A percentile compares a stretch with the other conserved stretches of the same genome.
phyloP scores from a whole-genome alignment of 306 rosid genomes.

The Morella rubra region DNA sequence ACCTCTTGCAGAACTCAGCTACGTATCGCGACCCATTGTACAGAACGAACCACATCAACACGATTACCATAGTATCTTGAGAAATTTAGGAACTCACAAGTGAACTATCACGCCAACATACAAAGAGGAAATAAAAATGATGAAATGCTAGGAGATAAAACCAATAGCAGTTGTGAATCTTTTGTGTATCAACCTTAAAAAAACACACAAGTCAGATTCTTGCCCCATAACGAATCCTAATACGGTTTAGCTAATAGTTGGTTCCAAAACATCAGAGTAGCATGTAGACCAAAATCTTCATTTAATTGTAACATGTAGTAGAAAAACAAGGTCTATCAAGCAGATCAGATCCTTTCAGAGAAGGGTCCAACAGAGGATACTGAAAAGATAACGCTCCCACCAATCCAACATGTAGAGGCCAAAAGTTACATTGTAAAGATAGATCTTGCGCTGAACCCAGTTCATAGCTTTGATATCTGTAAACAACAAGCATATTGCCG shows the following conservation, averaged over 20 bases:
- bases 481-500: background rate
- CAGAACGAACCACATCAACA: conserved; percentile 72
- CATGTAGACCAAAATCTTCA: background rate
- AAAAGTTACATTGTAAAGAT: conserved; percentile 89
- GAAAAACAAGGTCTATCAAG: background rate
- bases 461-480: conserved; percentile 44
- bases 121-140: background rate
- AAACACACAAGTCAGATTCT: too few relatives aligned
- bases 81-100: conserved; percentile 41
- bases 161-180: background rate
- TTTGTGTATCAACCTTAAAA: background rate
- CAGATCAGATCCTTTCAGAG: conserved; percentile 18
- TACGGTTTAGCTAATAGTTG: background rate
- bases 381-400: conserved; percentile 94
- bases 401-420: conserved; percentile 95
- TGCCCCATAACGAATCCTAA: too few relatives aligned
- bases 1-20: conserved; percentile 66
- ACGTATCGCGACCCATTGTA: conserved; percentile 50
- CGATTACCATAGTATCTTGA: conserved; percentile 62
- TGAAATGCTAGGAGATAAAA: conserved; percentile 3
- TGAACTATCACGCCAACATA: conserved; percentile 17
- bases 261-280: background rate
- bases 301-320: background rate
- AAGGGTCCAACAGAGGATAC: conserved; percentile 57
- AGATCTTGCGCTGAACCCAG: conserved; percentile 85